Conservation (phyloP, 331 rosid genomes). For the Acacia concinna region DNA sequence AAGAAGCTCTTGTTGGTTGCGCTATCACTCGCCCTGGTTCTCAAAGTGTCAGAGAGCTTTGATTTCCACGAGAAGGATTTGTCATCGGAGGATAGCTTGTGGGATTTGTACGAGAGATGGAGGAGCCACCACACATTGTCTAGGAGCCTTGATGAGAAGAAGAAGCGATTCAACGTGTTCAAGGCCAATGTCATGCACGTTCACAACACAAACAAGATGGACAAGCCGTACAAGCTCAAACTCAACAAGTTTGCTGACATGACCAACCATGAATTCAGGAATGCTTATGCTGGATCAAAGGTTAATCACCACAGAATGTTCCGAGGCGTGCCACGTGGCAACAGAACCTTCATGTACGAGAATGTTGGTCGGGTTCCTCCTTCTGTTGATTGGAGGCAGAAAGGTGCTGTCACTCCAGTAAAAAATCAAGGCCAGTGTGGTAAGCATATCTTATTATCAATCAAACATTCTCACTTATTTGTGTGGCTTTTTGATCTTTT, state of each 20-base stretch:
- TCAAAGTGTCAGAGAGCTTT: slow-evolving; percentile 53
- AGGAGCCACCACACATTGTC: slow-evolving; percentile 85
- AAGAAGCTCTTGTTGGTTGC: slow-evolving; percentile 43
- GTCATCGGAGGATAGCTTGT: slow-evolving; percentile 64
- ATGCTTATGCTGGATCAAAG: slow-evolving; percentile 72
- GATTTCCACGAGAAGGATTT: slow-evolving; percentile 74
- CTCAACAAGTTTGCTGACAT: slow-evolving; percentile 90
- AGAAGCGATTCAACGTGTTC: slow-evolving; percentile 84
- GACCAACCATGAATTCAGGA: slow-evolving; percentile 86
- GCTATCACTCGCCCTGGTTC: slow-evolving; percentile 55
- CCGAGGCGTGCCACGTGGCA: slow-evolving; percentile 39
- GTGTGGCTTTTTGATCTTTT: neutral
- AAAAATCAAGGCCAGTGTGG: slow-evolving; percentile 94
- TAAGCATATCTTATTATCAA: slow-evolving; percentile 40
- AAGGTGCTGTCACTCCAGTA: slow-evolving; percentile 71
- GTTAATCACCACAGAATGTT: slow-evolving; percentile 72
- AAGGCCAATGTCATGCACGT: slow-evolving; percentile 74
- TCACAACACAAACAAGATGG: slow-evolving; percentile 68
- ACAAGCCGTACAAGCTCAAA: slow-evolving; percentile 83
- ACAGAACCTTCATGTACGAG: slow-evolving; percentile 53
- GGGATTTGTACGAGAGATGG: slow-evolving; percentile 90
- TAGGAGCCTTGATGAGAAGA: slow-evolving; percentile 56
- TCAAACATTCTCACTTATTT: neutral
- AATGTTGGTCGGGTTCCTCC: slow-evolving; percentile 46
- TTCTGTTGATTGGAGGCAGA: slow-evolving; percentile 91